phyloP scores from a whole-genome alignment of 257 asterid genomes.

The Capsicum rhomboideum region DNA sequence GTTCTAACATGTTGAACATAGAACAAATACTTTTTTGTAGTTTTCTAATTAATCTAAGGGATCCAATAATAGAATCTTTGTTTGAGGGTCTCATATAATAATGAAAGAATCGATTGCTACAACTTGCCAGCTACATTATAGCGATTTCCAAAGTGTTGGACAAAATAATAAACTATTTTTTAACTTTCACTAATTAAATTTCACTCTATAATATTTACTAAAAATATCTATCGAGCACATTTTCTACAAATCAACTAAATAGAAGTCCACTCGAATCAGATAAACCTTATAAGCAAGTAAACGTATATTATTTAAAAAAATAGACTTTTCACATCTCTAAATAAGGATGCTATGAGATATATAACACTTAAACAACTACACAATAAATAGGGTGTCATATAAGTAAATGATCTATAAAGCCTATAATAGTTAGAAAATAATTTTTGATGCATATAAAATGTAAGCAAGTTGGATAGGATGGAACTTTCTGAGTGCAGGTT shows the following conservation, averaged over 20 bases:
- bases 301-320: too few relatives aligned
- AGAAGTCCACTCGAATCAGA: background rate
- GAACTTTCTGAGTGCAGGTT: too few relatives aligned
- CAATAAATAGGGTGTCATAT: too few relatives aligned
- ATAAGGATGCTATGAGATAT: too few relatives aligned
- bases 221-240: background rate
- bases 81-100: constrained; percentile 71
- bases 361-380: too few relatives aligned
- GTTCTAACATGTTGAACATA: constrained; percentile 2
- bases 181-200: constrained; percentile 66
- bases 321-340: too few relatives aligned
- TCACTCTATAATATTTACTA: constrained; percentile 30
- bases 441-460: too few relatives aligned
- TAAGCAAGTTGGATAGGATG: too few relatives aligned
- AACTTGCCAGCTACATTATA: constrained; percentile 28
- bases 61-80: constrained; percentile 53
- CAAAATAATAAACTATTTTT: constrained; percentile 28
- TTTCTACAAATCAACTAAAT: background rate
- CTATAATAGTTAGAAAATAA: too few relatives aligned
- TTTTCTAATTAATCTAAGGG: constrained; percentile 39
- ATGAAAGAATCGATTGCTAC: constrained; percentile 58
- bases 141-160: constrained; percentile 10
- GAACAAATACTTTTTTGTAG: constrained; percentile 40
- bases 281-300: too few relatives aligned
- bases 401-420: too few relatives aligned